Percentiles rank a stretch among this genome's conserved stretches.
phyloP scores from a whole-genome alignment of 1,284 basidiomycete species.

The Apiotrichum gracile region DNA sequence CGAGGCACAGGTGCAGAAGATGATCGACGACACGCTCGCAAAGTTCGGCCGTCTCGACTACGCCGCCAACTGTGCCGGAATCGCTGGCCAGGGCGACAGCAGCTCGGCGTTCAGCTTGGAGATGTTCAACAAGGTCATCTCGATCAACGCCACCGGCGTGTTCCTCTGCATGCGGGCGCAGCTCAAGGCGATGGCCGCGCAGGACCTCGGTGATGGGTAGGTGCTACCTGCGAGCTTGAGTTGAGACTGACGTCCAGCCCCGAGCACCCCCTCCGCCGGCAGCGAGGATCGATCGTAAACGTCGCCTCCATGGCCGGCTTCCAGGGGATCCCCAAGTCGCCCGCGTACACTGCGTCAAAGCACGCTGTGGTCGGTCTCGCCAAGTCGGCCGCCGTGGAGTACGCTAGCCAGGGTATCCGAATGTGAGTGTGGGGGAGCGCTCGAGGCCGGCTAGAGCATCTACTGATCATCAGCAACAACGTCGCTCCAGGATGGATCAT shows the following conservation, averaged over 20 bases:
- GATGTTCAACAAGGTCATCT: slow-evolving; percentile 23
- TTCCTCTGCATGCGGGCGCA: slow-evolving; percentile 14
- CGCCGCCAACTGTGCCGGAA: slow-evolving; percentile 33
- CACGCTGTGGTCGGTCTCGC: slow-evolving; percentile 14
- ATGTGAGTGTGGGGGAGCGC: background rate
- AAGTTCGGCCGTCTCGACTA: slow-evolving; percentile 33
- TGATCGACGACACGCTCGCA: background rate
- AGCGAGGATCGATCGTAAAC: slow-evolving; percentile 18
- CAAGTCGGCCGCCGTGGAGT: slow-evolving; percentile 10
- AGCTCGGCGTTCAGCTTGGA: slow-evolving; percentile 12
- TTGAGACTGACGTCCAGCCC: background rate
- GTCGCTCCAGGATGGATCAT: slow-evolving; percentile 13
- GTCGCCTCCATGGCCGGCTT: slow-evolving; percentile 6
- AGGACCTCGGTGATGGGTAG: slow-evolving; percentile 3
- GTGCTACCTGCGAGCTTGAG: background rate
- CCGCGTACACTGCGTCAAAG: slow-evolving; percentile 11
- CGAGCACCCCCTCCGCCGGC: background rate
- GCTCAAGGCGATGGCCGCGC: slow-evolving; percentile 11
- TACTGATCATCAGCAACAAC: slow-evolving; percentile 1
- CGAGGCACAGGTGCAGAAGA: slow-evolving; percentile 7
- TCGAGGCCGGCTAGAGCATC: no score
- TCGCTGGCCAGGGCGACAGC: slow-evolving; percentile 12
- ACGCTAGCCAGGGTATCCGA: slow-evolving; percentile 7
- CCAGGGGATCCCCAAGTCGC: background rate
- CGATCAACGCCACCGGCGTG: slow-evolving; percentile 5